Evolutionary conservation across 2,329 filamentous ascomycete species (phyloP), one percentile per base, ranked within the genome.

Genomic region (Cladosporium colombiae): DNA sequence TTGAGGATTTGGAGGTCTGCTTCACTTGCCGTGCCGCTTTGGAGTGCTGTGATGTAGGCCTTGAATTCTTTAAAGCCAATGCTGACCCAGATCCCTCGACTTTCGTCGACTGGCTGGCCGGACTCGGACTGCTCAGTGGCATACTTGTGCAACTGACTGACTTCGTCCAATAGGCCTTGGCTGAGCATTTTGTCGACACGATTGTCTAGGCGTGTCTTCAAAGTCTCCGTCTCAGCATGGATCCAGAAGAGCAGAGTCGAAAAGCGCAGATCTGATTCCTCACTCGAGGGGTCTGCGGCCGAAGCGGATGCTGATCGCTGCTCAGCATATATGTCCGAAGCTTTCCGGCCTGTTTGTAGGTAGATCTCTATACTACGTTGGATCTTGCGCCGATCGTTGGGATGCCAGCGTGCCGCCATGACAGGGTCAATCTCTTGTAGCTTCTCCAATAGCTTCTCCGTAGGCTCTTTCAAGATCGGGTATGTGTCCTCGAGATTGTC

Each of bases 21-120:
- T 27, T 65, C 73, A 53, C 64, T 62, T 73, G 76, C 68, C 69
- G 78, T 71, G 2, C 67, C 64, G 31, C 58, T 52, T 31, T 68
- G 21, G 3, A 79, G 68, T 5, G 76, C 77, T 13, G 67, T 49
- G 25, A 93, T 80, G 73, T 93, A 97, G 0, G 86, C 83, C 65
- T 91, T 85, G 74, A 98, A 90, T 74, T 99, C 92, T 76, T 96
- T 97, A 79, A 93, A 97, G 0, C 95, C 95, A 68, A 99, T 99
- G 1, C 93, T 95, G 62, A 96, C 91, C 93, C 94, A 99, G 52
- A 99, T 96, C 0, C 95, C 96, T 62, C 89, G 88, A 1, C 86
- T 91, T 69, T 87, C 84, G 74, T 98, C 92, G 1, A 95, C 78
- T 0, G 77, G 69, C 1, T 77, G 0, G 87, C 89, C 14, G 16